These are phyloP conservation scores for Mortierella sp. DNA, from an alignment of 371 early-diverging fungal genomes.

Conservation along the genomic window DNA sequence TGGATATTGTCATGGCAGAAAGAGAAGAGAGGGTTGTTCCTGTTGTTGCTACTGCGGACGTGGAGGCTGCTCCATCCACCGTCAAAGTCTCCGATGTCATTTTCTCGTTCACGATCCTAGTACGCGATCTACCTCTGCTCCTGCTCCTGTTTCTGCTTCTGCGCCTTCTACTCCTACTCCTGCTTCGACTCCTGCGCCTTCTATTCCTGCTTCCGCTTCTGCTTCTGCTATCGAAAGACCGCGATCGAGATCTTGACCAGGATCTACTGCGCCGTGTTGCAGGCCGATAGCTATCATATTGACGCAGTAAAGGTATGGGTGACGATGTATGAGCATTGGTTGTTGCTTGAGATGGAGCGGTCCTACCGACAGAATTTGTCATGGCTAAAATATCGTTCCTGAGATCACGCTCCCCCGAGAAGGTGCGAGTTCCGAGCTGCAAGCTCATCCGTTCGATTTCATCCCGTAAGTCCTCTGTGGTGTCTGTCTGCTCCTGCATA, in stretches of 20 bases:
- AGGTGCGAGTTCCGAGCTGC: too few species aligned
- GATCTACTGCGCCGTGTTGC: background rate
- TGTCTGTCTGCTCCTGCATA: background rate
- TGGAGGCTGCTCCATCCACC: too few species aligned
- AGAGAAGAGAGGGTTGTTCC: too few species aligned
- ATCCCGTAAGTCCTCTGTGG: background rate
- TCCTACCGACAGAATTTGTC: background rate
- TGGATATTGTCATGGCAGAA: too few species aligned
- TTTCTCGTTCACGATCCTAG: too few species aligned
- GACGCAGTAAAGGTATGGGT: background rate
- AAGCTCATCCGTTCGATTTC: background rate
- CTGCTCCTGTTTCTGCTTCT: too few species aligned
- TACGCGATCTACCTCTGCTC: too few species aligned
- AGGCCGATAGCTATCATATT: constrained; percentile 8
- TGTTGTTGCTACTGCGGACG: too few species aligned
- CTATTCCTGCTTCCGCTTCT: constrained; percentile 8
- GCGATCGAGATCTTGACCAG: constrained; percentile 1
- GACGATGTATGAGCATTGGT: background rate
- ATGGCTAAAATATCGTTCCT: constrained; percentile 7
- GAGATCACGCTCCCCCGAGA: background rate
- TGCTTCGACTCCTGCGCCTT: constrained; percentile 2
- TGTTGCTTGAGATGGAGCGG: too few species aligned
- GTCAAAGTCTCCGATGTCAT: too few species aligned
- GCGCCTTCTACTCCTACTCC: background rate
- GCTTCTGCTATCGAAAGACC: too few species aligned